Base-by-base conservation (phyloP, 2,329 filamentous ascomycete genomes). In the Orbilia brochopaga region DNA sequence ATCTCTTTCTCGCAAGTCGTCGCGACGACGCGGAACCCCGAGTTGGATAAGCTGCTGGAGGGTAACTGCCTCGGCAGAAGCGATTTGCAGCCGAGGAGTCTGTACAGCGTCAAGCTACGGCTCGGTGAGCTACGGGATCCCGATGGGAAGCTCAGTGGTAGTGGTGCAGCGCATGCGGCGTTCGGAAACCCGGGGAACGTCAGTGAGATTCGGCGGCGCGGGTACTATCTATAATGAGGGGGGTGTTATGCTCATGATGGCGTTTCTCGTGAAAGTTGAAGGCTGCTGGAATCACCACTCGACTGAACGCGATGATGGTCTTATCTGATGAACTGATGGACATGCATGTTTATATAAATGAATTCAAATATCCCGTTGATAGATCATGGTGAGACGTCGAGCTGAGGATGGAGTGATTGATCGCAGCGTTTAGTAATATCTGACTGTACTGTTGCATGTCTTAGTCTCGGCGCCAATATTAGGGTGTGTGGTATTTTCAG, bases 1-100 rank as follows among this genome's bases (percentile, higher is more conserved):
- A 59, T 73, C 5, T 66, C 61, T 5, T 73, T 73, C 35, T 66
- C 62, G 11, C 61, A 73, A 30, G 19, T 73, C 17, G 21, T 73
- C n/a, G 61, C 52, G 13, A 73, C 69, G 37, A 67, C 69, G 15
- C 66, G 69, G 37, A 73, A 73, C 37, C 56, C 63, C 1, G 69
- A 73, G 30, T 37, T 73, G 8, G 69, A 73, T 50, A 51, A 51
- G 15, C 24, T 67, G 51, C 30, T 67, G 17, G 24, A 63, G 44
- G 69, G 69, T 6, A 73, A 73, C 21, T 73, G 56, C n/a, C 24
- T 73, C 1, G 69, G 62, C 13, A 46, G 51, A 5, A 72, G 60
- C 44, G 55, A 72, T 51, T 42, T 72, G 19, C 23, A 56, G 15
- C 67, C 67, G 5, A 51, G 60, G 23, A 21, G 7, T 1, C 21